A percentile compares a stretch with the other conserved stretches of the same genome.
These are phyloP conservation scores for Euptelea pleiosperma DNA, from an alignment of 164 flowering plant species.

Conservation along the genomic window DNA sequence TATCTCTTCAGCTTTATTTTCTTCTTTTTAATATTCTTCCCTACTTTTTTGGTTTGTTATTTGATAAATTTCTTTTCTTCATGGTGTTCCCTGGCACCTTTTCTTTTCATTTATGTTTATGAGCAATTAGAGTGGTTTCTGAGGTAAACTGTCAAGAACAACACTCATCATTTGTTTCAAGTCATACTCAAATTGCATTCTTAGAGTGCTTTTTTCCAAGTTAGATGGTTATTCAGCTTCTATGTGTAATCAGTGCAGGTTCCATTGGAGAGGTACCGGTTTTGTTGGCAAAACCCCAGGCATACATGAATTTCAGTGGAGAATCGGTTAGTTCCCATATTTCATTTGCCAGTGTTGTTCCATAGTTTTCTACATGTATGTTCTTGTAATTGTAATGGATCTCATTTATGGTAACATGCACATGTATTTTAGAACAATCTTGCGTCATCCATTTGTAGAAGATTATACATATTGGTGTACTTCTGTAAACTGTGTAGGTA, in stretches of 20 bases:
- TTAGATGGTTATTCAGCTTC: constrained; percentile 21
- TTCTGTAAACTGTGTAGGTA: too few species aligned
- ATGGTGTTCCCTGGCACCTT: background rate
- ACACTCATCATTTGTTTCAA: background rate
- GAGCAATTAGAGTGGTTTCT: background rate
- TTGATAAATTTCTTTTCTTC: background rate
- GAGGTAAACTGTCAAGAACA: background rate
- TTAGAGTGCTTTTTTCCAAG: background rate
- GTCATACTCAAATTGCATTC: background rate
- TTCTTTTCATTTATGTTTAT: background rate
- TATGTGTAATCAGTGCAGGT: constrained; percentile 56
- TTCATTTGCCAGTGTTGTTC: constrained; percentile 7
- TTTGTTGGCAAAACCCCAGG: constrained; percentile 84
- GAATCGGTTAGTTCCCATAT: constrained; percentile 65
- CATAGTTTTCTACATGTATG: background rate
- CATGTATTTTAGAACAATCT: background rate
- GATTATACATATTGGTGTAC: background rate
- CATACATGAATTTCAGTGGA: constrained; percentile 95
- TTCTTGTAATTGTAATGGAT: background rate
- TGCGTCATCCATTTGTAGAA: background rate
- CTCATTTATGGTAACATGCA: background rate
- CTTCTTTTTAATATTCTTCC: background rate
- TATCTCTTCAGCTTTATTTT: constrained; percentile 20
- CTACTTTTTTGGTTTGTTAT: background rate
- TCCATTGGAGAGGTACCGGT: constrained; percentile 91